phyloP scores from a whole-genome alignment of 768 basidiomycete genomes.

The Leccinum variicolor region DNA sequence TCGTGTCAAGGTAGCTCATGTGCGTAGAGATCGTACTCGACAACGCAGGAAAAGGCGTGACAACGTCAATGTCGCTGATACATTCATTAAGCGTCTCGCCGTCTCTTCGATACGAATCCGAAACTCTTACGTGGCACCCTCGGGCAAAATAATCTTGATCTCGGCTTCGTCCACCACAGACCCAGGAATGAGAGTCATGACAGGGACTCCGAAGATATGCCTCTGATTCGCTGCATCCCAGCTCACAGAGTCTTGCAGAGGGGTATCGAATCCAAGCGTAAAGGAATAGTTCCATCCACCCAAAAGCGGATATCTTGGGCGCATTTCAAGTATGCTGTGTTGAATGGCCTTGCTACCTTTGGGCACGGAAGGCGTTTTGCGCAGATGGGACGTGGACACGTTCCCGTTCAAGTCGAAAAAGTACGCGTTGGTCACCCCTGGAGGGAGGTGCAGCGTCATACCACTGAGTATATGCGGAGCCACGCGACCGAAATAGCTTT shows the following conservation, averaged over 20 bases:
- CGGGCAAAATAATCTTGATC: slow-evolving; percentile 80
- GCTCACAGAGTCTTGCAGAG: slow-evolving; percentile 66
- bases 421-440: slow-evolving; percentile 79
- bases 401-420: slow-evolving; percentile 94
- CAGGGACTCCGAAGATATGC: slow-evolving; percentile 78
- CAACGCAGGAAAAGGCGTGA: slow-evolving; percentile 74
- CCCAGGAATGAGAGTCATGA: slow-evolving; percentile 78
- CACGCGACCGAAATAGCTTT: slow-evolving; percentile 65
- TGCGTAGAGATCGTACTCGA: slow-evolving; percentile 62
- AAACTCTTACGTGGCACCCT: slow-evolving; percentile 83
- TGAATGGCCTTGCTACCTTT: slow-evolving; percentile 51
- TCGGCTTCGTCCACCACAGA: slow-evolving; percentile 80
- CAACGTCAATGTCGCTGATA: slow-evolving; percentile 71
- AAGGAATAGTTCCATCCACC: slow-evolving; percentile 99
- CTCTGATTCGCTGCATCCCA: slow-evolving; percentile 60
- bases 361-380: slow-evolving; percentile 60
- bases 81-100: slow-evolving; percentile 6
- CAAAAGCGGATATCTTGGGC: slow-evolving; percentile 87
- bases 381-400: slow-evolving; percentile 90
- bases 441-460: slow-evolving; percentile 76
- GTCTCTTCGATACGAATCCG: slow-evolving; percentile 9
- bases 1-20: slow-evolving; percentile 88
- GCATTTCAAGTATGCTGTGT: slow-evolving; percentile 73
- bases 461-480: slow-evolving; percentile 68
- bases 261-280: slow-evolving; percentile 92